Base-by-base conservation (phyloP, 768 basidiomycete species). In the Serendipita sp. region DNA sequence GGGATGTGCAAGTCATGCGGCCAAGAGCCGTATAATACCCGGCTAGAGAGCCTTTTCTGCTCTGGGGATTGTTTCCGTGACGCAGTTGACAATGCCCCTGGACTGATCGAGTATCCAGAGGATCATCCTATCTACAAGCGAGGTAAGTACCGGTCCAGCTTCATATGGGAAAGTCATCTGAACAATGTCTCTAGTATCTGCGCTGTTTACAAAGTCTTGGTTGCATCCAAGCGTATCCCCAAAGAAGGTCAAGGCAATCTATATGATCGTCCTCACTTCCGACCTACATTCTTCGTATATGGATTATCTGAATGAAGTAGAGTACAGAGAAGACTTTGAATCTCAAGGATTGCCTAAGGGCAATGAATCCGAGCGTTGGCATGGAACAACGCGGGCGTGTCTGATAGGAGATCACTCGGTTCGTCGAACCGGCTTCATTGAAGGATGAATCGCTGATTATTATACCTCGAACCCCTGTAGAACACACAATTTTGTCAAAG, bases 351-450 rank as follows among this genome's bases (percentile, higher is more conserved):
- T 82, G 48, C 80, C 83, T 3, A 73, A 80, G 30, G 86, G 86
- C 36, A 87, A 87, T 67, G 85, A 86, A 72, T 85, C 85, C 68
- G 81, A 85, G 34, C 80, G 86, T 18, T 88, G 84, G 85, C 86
- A 88, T 70, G 86, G 86, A 23, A 88, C 86, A 8, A 78, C 79
- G 41, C 77, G 86, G 16, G 78, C 81, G 56, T 88, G 86, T 72
- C 80, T 77, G 48, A 72, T 87, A 1, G 85, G 85, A 3, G 56
- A 60, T 11, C 56, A 11, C 8, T 10, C 16, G 28, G 78, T 81
- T 41, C 75, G 78, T 1, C 65, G 70, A 32, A 76, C 83, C 48
- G 7, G 5, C 41, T 41, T 41, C 13, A 41, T 3, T 41, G 41
- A 41, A 7, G 13, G 1, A 41, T 8, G n/a, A 51, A 51, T 18